Evolutionary conservation across 139 green algal species (phyloP).

Genomic region (Spirogloea muscicola): DNA sequence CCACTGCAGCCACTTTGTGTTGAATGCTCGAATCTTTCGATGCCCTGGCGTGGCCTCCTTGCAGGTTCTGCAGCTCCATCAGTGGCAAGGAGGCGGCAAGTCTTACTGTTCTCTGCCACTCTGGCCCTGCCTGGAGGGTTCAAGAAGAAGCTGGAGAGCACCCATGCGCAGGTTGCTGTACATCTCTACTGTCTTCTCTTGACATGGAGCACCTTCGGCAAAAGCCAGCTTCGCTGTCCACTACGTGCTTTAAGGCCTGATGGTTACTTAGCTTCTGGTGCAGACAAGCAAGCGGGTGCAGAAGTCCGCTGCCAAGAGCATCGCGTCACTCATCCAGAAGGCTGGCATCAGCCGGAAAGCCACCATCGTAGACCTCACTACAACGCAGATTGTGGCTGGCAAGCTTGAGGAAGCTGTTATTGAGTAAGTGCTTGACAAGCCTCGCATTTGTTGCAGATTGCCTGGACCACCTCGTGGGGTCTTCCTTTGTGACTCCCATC

Average conservation of each 20-base stretch:
- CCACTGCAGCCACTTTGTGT: too few species aligned
- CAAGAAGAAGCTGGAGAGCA: constrained; percentile 37
- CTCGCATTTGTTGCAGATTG: neutral
- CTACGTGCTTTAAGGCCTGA: too few species aligned
- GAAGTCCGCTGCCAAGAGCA: constrained; percentile 3
- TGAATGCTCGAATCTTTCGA: too few species aligned
- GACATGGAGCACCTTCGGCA: too few species aligned
- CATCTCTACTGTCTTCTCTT: too few species aligned
- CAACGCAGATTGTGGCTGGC: constrained; percentile 53
- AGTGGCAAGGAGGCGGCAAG: constrained; percentile 63
- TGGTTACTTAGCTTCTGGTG: too few species aligned
- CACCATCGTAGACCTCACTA: constrained; percentile 77
- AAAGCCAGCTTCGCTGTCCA: too few species aligned
- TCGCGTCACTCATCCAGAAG: constrained; percentile 27
- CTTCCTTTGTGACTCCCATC: neutral
- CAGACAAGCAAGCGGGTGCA: neutral
- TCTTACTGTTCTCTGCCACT: constrained; percentile 93
- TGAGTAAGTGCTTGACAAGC: constrained; percentile 46
- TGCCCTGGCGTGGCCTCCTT: too few species aligned
- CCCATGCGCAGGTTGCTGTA: neutral
- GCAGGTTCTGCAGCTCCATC: neutral
- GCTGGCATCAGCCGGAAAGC: constrained; percentile 36
- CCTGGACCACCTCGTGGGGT: neutral
- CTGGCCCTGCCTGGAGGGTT: constrained; percentile 76
- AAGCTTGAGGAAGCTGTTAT: constrained; percentile 65